phyloP scores from a whole-genome alignment of 2,329 filamentous ascomycete species.

The Massarina eburnea region DNA sequence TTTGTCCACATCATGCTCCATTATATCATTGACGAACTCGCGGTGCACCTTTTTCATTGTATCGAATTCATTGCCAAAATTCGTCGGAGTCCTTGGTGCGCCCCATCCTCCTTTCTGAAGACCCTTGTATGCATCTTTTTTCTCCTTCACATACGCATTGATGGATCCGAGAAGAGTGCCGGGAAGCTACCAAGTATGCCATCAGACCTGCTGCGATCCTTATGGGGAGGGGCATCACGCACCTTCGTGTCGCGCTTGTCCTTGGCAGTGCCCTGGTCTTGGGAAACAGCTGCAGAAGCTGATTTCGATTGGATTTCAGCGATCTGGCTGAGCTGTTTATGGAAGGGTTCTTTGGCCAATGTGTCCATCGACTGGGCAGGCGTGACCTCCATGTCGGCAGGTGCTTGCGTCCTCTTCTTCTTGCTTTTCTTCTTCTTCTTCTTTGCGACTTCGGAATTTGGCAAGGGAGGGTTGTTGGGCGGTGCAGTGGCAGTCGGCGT shows the following conservation, averaged over 20 bases:
- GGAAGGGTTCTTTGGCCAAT: constrained; percentile 3
- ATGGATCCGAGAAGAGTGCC: not conserved
- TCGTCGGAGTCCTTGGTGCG: no score
- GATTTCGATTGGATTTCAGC: not conserved
- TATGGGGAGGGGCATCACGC: not conserved
- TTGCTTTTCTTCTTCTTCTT: constrained; percentile 42
- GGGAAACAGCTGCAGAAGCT: no score
- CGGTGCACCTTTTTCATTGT: no score
- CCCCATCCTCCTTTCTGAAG: no score
- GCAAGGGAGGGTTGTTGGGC: not conserved
- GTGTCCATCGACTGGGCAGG: not conserved
- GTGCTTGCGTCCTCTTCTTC: constrained; percentile 13
- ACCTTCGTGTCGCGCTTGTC: not conserved
- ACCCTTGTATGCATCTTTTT: no score
- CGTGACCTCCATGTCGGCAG: not conserved
- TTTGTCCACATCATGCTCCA: no score
- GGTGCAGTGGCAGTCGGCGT: constrained; percentile 5
- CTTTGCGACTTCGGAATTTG: constrained; percentile 2
- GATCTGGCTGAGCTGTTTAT: constrained; percentile 8
- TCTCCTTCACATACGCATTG: not conserved
- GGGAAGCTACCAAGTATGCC: not conserved
- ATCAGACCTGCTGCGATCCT: not conserved
- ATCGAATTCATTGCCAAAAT: no score
- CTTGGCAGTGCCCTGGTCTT: no score
- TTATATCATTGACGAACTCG: no score